Evolutionary conservation across 2,329 filamentous ascomycete species (phyloP).

Genomic region (Clathrospora elynae): DNA sequence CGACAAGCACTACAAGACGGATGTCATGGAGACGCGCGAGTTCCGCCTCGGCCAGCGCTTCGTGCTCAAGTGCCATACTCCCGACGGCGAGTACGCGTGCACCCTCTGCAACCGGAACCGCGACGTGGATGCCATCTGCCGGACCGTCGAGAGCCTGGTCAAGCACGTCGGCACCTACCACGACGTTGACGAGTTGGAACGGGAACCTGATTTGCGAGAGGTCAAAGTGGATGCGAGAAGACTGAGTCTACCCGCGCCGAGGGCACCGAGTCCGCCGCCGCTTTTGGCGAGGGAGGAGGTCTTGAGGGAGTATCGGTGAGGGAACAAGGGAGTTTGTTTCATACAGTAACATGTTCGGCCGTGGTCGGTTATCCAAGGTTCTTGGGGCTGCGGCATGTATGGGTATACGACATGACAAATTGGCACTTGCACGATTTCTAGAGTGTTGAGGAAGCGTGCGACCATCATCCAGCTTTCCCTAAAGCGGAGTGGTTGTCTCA

Average conservation of each 20-base stretch:
- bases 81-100: constrained; percentile 46
- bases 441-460: too few species aligned
- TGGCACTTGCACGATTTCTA: too few species aligned
- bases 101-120: constrained; percentile 41
- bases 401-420: constrained; percentile 3
- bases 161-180: constrained; percentile 46
- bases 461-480: too few species aligned
- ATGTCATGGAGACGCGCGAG: constrained; percentile 44
- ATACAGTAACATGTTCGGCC: too few species aligned
- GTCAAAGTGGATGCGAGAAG: constrained; percentile 24
- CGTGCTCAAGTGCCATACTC: constrained; percentile 47
- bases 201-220: constrained; percentile 42
- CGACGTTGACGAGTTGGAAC: constrained; percentile 39
- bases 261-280: constrained; percentile 18
- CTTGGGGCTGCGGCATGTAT: neutral
- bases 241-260: constrained; percentile 28
- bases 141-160: constrained; percentile 43
- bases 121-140: constrained; percentile 45
- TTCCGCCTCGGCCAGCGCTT: constrained; percentile 47
- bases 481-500: too few species aligned
- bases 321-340: too few species aligned
- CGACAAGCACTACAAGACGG: constrained; percentile 37
- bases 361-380: neutral
- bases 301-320: constrained; percentile 23
- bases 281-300: constrained; percentile 21